Percentiles rank a stretch among this genome's conserved stretches.
Conservation (phyloP, 805 yeast genomes). For the Zygosaccharomyces lentus region DNA sequence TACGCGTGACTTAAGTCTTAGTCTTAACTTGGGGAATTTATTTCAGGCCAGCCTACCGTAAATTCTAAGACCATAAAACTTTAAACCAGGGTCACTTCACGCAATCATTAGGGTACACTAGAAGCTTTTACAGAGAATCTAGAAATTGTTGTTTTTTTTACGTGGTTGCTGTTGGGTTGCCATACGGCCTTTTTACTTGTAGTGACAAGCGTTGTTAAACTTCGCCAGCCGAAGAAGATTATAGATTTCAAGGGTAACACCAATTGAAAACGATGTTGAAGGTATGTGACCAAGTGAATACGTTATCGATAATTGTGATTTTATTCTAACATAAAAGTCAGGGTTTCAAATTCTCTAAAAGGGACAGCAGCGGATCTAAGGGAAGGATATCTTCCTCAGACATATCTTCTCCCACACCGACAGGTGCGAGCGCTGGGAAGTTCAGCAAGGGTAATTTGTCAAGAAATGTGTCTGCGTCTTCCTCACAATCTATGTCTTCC, state of each 20-base stretch:
- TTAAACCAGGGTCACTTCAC: background rate
- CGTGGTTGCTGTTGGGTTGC: background rate
- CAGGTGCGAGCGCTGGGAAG: constrained; percentile 14
- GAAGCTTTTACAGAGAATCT: background rate
- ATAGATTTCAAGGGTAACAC: background rate
- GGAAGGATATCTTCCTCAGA: constrained; percentile 35
- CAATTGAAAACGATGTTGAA: constrained; percentile 8
- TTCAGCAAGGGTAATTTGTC: constrained; percentile 29
- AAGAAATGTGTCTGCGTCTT: constrained; percentile 14
- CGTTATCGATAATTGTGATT: background rate
- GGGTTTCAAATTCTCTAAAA: constrained; percentile 30
- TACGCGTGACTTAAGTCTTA: constrained; percentile 7
- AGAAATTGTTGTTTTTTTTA: background rate
- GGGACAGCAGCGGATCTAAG: constrained; percentile 27
- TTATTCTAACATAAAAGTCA: constrained; percentile 6
- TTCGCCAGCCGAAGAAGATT: background rate
- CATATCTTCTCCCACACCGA: constrained; percentile 33
- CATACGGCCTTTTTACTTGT: background rate
- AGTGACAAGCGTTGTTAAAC: background rate
- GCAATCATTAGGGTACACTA: background rate
- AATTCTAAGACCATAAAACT: background rate
- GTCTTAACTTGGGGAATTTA: constrained; percentile 1
- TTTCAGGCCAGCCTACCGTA: background rate
- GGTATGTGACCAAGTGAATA: constrained; percentile 6
- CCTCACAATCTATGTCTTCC: constrained; percentile 17